Base-by-base conservation (phyloP, 1,139 yeast genomes). In the Yamadazyma membranifaciens region DNA sequence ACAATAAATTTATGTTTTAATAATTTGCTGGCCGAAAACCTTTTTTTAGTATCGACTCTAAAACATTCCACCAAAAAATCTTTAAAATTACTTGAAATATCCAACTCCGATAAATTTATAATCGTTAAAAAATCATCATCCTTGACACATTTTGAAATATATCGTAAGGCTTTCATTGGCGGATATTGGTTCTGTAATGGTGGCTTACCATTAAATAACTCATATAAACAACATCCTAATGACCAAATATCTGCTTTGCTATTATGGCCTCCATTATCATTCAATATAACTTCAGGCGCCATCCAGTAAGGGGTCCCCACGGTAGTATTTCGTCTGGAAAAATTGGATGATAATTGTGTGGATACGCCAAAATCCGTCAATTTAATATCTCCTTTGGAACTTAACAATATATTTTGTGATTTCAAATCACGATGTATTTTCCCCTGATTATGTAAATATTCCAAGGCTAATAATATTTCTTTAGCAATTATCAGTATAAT, bases 281-380 rank as follows among this genome's bases (percentile, higher is more conserved):
- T 96, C 53, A 81, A 67, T 34, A 92, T 85, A 2, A 92, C 95
- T 55, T 94, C 99, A 0, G 98, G 98, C 0, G 98, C 95, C 98
- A 94, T 94, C 94, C 98, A 92, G 59, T 91, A 92, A 1, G 99
- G 98, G 0, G 98, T 92, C 0, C 99, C 98, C 7, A 92, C 98
- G 55, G 95, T 92, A 0, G 98, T 92, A 52, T 86, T 83, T 49
- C 96, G 59, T 42, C 81, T 77, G 38, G 84, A 87, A 60, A 86
- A 73, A 61, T 81, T 87, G 54, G 80, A 87, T 25, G 89, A 85
- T 40, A 83, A 75, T 63, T 84, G 96, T 14, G 91, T 87, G 1
- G 97, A 94, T 3, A 92, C 95, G 1, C 98, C 99, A 65, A 92
- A 92, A 62, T 94, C 99, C 2, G 97, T 96, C 41, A 92, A 73